Base-by-base conservation (phyloP, 192 early-diverging fungal genomes). In the Umbelopsis vinacea region DNA sequence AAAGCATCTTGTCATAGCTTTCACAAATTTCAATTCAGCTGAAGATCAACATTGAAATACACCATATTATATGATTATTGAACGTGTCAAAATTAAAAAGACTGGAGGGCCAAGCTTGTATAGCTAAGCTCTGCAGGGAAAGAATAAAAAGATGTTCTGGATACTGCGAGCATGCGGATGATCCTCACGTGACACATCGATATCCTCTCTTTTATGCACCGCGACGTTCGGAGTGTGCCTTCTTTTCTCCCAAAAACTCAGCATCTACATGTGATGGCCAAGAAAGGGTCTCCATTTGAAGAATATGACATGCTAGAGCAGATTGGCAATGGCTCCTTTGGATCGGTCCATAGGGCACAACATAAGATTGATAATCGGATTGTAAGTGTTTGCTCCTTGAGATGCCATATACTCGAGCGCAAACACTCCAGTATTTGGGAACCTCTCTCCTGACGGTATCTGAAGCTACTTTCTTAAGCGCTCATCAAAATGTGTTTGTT, bases 281-380 rank as follows among this genome's bases (percentile, higher is more conserved):
- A 74, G 52, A 54, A 66, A 68, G 70, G 67, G 12, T 74, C 72
- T 21, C 71, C 76, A 55, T 77, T 60, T 57, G 77, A 85, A 60
- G 83, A 88, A 43, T 94, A 93, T 79, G 70, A 79, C 26, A 79
- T 93, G 46, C 11, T 87, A 29, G 85, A 92, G 37, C 87, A 94
- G 53, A 77, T 96, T 14, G 94, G 94, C 21, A 87, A 92, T 72
- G 94, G 94, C 3, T 90, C 92, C 0, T 96, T 95, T 81, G 94
- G 94, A 6, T 83, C 88, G 9, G 94, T 96, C 8, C 79, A 90
- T 52, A 80, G 82, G 72, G 94, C 89, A 0, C 73, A 82, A 60
- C 87, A 95, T 69, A 86, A 77, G 50, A 71, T 78, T n/a, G 89
- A 86, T 21, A 84, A 89, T 23, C 88, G 92, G 68, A 81, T 80